Percentiles rank a stretch among this genome's conserved stretches.
Conservation (phyloP, 2,329 filamentous ascomycete species). For the Epichloe aotearoae region DNA sequence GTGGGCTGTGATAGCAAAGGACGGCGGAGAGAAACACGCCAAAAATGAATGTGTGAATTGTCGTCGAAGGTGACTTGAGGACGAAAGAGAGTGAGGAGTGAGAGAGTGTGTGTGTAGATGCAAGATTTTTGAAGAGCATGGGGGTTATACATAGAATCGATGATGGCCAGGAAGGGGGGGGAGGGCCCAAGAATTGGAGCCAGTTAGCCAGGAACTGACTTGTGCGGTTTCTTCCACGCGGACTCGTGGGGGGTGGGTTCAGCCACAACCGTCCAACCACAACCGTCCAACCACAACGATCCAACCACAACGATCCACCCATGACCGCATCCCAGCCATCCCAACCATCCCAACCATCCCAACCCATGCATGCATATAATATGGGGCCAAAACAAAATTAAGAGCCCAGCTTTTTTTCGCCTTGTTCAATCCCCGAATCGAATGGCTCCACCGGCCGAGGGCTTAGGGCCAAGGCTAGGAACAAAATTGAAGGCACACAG, state of each 20-base stretch:
- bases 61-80: constrained; percentile 1
- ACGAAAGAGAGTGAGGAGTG: not conserved
- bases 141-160: constrained; percentile 5
- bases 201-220: constrained; percentile 4
- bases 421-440: not conserved
- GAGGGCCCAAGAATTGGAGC: constrained; percentile 1
- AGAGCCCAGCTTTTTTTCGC: not conserved
- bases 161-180: constrained; percentile 7
- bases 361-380: not conserved
- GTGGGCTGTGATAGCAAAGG: constrained; percentile 7
- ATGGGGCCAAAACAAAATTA: not conserved
- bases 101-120: not conserved
- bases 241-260: not conserved
- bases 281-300: too few relatives aligned
- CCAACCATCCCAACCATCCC: too few relatives aligned
- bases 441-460: not conserved
- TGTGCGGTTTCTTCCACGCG: not conserved
- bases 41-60: constrained; percentile 16
- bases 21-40: constrained; percentile 6
- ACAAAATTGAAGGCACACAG: not conserved
- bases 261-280: not conserved
- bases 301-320: too few relatives aligned
- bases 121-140: constrained; percentile 7
- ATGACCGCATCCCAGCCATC: not conserved
- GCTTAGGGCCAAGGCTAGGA: not conserved